Percentiles rank a stretch among this genome's conserved stretches.
These are phyloP conservation scores for Hypoxylon rickii DNA, from an alignment of 495 filamentous ascomycete species.

Conservation along the genomic window DNA sequence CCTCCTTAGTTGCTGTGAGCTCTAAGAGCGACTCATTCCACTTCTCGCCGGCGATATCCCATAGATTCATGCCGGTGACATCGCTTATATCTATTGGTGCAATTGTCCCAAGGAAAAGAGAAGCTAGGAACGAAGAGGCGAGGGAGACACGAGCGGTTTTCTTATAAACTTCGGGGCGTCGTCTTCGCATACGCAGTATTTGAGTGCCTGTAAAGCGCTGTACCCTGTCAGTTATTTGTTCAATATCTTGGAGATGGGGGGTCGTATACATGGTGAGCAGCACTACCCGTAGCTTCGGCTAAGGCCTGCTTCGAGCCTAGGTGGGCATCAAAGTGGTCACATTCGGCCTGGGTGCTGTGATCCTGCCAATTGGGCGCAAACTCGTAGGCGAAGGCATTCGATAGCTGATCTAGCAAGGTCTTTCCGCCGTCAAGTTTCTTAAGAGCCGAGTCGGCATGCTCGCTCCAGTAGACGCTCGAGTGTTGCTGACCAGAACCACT, in stretches of 20 bases:
- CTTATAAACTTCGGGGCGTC: constrained; percentile 78
- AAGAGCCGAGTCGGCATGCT: constrained; percentile 69
- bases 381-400: constrained; percentile 76
- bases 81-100: constrained; percentile 93
- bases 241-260: neutral
- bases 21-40: constrained; percentile 77
- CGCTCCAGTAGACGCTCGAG: constrained; percentile 89
- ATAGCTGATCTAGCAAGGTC: constrained; percentile 70
- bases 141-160: constrained; percentile 85
- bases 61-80: constrained; percentile 95
- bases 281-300: constrained; percentile 82
- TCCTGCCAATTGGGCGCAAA: constrained; percentile 98
- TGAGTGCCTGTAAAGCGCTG: constrained; percentile 98
- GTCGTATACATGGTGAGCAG: constrained; percentile 83
- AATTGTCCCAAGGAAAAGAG: constrained; percentile 81
- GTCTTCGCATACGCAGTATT: constrained; percentile 82
- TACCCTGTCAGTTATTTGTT: constrained; percentile 30
- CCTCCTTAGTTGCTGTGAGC: constrained; percentile 69
- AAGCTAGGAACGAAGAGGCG: constrained; percentile 93
- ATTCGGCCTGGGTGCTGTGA: constrained; percentile 87
- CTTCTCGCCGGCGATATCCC: constrained; percentile 75
- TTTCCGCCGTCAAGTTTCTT: constrained; percentile 60
- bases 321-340: constrained; percentile 78
- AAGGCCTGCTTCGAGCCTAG: constrained; percentile 68
- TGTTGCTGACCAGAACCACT: constrained; percentile 96